Evolutionary conservation across 2,329 filamentous ascomycete species (phyloP).

Genomic region (Neocatenulostroma microsporum): DNA sequence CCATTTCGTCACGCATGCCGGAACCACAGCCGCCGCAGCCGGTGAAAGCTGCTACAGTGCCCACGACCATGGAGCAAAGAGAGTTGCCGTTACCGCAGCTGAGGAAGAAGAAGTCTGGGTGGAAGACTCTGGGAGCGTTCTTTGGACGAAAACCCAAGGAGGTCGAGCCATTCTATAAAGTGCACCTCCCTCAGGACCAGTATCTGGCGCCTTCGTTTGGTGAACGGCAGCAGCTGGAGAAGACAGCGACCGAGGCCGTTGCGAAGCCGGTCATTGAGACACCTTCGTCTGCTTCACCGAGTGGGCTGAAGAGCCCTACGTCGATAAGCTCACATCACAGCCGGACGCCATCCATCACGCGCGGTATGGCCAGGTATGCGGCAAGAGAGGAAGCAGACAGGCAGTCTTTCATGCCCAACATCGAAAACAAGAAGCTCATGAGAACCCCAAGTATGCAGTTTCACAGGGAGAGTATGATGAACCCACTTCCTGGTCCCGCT

Average conservation of each 20-base stretch:
- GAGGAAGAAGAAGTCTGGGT: conserved; percentile 23
- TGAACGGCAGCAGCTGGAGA: neutral
- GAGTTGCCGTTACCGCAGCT: too few species aligned
- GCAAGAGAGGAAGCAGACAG: conserved; percentile 10
- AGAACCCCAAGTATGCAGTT: conserved; percentile 3
- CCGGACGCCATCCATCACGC: conserved; percentile 4
- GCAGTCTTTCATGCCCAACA: conserved; percentile 6
- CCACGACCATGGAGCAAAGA: neutral
- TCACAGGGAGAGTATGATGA: neutral
- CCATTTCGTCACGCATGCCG: conserved; percentile 9
- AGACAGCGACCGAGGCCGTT: too few species aligned
- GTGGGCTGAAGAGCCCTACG: neutral
- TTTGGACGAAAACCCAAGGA: conserved; percentile 16
- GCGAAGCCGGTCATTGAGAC: conserved; percentile 3
- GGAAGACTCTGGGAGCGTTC: conserved; percentile 21
- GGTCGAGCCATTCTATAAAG: conserved; percentile 11
- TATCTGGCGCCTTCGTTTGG: neutral
- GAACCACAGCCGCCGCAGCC: conserved; percentile 1
- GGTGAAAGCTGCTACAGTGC: neutral
- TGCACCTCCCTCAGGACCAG: conserved; percentile 5
- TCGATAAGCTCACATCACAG: conserved; percentile 7
- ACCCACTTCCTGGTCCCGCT: too few species aligned
- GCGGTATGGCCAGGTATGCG: conserved; percentile 7
- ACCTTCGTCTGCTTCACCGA: conserved; percentile 4
- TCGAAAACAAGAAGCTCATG: neutral